A percentile compares a stretch with the other conserved stretches of the same genome.
Conservation (phyloP, 805 yeast species). For the Yarrowia osloensis region DNA sequence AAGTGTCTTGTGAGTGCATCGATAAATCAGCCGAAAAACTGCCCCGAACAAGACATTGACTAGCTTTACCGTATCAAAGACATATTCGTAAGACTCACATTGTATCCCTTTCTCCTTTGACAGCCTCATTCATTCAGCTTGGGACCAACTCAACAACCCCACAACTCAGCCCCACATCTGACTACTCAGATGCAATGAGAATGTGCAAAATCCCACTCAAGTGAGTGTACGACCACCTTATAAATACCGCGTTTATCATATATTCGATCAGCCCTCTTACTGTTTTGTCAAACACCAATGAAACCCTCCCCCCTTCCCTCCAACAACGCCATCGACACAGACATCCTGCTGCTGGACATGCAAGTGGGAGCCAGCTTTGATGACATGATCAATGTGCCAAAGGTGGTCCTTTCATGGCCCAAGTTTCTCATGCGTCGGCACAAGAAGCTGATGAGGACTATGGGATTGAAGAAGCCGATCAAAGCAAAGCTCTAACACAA, state of each 20-base stretch:
- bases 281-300: no score
- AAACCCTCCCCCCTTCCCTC: neutral
- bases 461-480: neutral
- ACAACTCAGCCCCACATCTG: neutral
- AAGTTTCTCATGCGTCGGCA: neutral
- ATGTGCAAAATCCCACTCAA: neutral
- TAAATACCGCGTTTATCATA: no score
- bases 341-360: neutral
- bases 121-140: no score
- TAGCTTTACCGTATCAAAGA: no score
- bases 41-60: no score
- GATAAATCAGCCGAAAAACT: no score
- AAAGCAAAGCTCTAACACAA: neutral
- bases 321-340: neutral
- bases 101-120: no score
- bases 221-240: no score
- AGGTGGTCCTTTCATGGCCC: neutral
- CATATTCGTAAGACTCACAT: no score
- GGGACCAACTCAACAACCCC: no score
- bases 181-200: neutral
- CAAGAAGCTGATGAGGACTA: neutral
- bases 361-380: conserved; percentile 16
- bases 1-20: no score
- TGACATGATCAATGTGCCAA: neutral
- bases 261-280: no score